Base-by-base conservation (phyloP, 106 monocot species). In the Dendrobium huoshanense region DNA sequence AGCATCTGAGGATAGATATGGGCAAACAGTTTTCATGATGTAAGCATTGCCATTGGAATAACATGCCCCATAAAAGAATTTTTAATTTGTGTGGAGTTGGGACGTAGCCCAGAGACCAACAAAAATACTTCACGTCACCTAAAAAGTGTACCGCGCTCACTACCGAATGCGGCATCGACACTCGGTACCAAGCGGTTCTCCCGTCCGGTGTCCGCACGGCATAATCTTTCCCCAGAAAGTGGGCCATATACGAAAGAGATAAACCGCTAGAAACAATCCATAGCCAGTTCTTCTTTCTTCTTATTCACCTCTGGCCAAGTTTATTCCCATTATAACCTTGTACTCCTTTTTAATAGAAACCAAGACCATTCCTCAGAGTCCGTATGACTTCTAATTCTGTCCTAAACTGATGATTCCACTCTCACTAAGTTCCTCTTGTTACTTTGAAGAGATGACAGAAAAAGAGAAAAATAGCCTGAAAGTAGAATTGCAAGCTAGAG, bases 261-360 rank as follows among this genome's bases (percentile, higher is more conserved):
- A 51, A 51, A 10, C 51, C 1, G 51, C 51, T 51, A 51, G 15
- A 15, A 51, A 51, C 15, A 13, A 51, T 51, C 51, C 51, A 10
- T 51, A 51, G 15, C 3, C 13, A 51, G 51, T 51, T 22, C 81
- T 51, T 51, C 13, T 51, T 51, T 13, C 51, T 13, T 13, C 51
- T 51, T 51, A 51, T 10, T 10, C 51, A 51, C 51, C 51, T 16
- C 10, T 51, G 2, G 51, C 13, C 42, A 55, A 15, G 61, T 79
- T 78, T 19, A 67, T 82, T 80, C 43, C 76, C 89, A 2, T 55
- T 2, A 13, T 51, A 51, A 51, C 51, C 51, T 15, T 51, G 51
- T 51, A 16, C 51, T 72, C 79, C 84, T 84, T 83, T 88, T 80
- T 75, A 82, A 85, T 67, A 55, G 48, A 82, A 81, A 51, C 82